A percentile compares a stretch with the other conserved stretches of the same genome.
Evolutionary conservation across 495 filamentous ascomycete genomes (phyloP).

Genomic region (Neurospora intermedia): DNA sequence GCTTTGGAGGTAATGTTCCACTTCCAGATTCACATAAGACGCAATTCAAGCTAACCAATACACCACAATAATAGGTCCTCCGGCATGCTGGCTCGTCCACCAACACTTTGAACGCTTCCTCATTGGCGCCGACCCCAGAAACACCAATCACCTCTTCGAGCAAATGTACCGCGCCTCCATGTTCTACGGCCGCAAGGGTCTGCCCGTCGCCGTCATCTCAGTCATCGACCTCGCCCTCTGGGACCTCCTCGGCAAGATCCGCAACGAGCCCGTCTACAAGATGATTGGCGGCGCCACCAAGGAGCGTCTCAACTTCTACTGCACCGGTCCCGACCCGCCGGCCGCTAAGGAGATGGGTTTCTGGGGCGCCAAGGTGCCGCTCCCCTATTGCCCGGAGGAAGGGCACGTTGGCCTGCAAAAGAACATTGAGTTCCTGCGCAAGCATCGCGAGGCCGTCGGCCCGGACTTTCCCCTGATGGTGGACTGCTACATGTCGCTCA

Average conservation of each 20-base stretch:
- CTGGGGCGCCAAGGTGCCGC: conserved; percentile 76
- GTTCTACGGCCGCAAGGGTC: conserved; percentile 90
- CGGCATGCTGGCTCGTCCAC: conserved; percentile 84
- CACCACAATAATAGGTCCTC: conserved; percentile 42
- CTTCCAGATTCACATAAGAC: background rate
- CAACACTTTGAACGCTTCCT: conserved; percentile 88
- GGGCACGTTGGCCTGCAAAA: conserved; percentile 70
- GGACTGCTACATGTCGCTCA: conserved; percentile 94
- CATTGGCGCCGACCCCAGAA: conserved; percentile 76
- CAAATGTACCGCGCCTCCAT: conserved; percentile 92
- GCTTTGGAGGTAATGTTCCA: conserved; percentile 62
- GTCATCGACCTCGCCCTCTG: conserved; percentile 88
- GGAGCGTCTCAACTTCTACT: conserved; percentile 78
- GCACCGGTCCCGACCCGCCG: conserved; percentile 75
- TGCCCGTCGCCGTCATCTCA: conserved; percentile 81
- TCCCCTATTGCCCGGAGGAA: conserved; percentile 82
- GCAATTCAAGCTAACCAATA: background rate
- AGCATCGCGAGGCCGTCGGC: conserved; percentile 74
- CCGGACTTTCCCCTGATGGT: conserved; percentile 88
- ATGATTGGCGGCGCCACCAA: conserved; percentile 81
- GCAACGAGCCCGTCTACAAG: conserved; percentile 88
- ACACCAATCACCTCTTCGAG: conserved; percentile 82
- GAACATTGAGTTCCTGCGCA: conserved; percentile 77
- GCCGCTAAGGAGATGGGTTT: conserved; percentile 76
- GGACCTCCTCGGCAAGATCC: conserved; percentile 83